These are phyloP conservation scores for Yarrowia hollandica DNA, from an alignment of 805 yeast genomes.

Conservation along the genomic window DNA sequence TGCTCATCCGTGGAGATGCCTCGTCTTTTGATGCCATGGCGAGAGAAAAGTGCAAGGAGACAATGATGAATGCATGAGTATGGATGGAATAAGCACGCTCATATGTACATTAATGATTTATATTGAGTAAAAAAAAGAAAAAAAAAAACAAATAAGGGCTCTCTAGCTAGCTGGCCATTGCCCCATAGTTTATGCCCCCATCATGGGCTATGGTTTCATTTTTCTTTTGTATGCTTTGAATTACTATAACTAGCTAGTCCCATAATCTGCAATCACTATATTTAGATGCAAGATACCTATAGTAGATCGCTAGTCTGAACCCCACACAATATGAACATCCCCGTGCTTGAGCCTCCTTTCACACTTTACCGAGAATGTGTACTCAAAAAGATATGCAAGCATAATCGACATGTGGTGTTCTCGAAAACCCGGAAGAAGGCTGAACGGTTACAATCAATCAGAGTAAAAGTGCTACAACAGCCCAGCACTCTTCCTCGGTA, in stretches of 20 bases:
- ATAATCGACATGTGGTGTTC: neutral
- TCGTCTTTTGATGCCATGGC: neutral
- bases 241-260: neutral
- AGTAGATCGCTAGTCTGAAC: no score
- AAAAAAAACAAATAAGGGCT: neutral
- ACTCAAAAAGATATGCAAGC: neutral
- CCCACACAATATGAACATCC: neutral
- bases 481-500: neutral
- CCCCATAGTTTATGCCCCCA: no score
- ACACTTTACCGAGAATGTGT: neutral
- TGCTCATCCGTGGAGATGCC: neutral
- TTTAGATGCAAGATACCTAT: no score
- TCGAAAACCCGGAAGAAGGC: no score
- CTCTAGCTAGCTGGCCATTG: neutral
- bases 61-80: neutral
- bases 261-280: no score
- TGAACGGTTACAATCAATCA: no score
- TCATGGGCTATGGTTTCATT: no score
- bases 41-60: neutral
- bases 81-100: no score
- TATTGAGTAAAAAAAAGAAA: no score
- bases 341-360: neutral
- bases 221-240: no score
- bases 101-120: conserved; percentile 1
- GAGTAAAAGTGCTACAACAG: neutral